phyloP scores from a whole-genome alignment of 1,139 yeast species.

The Arxiozyma heterogenica region DNA sequence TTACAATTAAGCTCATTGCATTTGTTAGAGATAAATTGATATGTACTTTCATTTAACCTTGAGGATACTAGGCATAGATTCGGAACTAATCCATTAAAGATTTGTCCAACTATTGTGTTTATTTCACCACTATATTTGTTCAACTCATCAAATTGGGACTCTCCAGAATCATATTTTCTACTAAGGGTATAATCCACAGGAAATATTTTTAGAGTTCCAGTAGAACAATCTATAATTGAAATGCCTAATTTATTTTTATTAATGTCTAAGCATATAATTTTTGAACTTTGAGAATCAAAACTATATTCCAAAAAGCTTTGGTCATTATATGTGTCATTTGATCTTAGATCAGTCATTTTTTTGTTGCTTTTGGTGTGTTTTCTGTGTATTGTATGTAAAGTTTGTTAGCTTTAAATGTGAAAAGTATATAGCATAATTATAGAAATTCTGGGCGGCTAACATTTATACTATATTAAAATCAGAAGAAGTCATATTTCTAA shows the following conservation, averaged over 20 bases:
- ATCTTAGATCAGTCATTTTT: not conserved
- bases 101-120: conserved; percentile 9
- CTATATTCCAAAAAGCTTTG: not conserved
- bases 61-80: conserved; percentile 15
- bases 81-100: conserved; percentile 12
- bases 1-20: conserved; percentile 8
- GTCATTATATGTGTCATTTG: not conserved
- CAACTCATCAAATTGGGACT: not conserved
- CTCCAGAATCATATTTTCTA: not conserved
- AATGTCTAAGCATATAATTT: conserved; percentile 12
- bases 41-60: conserved; percentile 10
- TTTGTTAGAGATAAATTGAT: conserved; percentile 4
- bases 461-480: too few relatives aligned
- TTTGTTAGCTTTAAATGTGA: too few relatives aligned
- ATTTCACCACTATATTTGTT: conserved; percentile 9
- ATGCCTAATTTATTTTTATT: conserved; percentile 11
- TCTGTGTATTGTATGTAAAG: too few relatives aligned
- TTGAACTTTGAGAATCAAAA: conserved; percentile 7
- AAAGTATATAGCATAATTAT: too few relatives aligned
- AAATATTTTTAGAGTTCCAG: conserved; percentile 8
- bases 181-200: conserved; percentile 12
- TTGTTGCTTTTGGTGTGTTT: too few relatives aligned
- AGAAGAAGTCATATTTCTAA: too few relatives aligned
- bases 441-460: not conserved
- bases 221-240: conserved; percentile 9